A percentile compares a stretch with the other conserved stretches of the same genome.
Evolutionary conservation across 805 yeast species (phyloP).

Genomic region (Wickerhamiella bombiphila): DNA sequence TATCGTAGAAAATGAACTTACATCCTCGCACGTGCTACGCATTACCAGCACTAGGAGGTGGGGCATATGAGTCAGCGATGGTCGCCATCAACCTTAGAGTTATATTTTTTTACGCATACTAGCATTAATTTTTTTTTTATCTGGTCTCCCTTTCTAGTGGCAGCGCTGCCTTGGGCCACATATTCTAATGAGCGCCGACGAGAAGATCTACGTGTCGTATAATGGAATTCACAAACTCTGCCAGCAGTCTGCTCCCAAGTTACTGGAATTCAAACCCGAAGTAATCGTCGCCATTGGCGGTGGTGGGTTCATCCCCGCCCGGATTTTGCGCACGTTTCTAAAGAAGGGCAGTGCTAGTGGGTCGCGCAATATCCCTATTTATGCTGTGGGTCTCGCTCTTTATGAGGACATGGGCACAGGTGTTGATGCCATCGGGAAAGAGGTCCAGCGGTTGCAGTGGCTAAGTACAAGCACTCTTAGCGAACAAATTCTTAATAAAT

Average conservation of each 20-base stretch:
- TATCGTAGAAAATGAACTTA: too few relatives aligned
- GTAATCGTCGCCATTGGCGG: slow-evolving; percentile 89
- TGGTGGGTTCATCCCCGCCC: slow-evolving; percentile 95
- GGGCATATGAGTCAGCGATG: too few relatives aligned
- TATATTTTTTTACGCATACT: too few relatives aligned
- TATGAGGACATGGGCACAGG: slow-evolving; percentile 62
- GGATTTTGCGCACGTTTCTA: slow-evolving; percentile 84
- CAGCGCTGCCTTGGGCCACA: too few relatives aligned
- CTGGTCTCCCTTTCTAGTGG: too few relatives aligned
- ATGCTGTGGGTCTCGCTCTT: slow-evolving; percentile 84
- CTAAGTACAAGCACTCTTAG: slow-evolving; percentile 61
- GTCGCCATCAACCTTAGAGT: too few relatives aligned
- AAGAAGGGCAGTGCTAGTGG: slow-evolving; percentile 51
- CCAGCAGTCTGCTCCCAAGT: slow-evolving; percentile 44
- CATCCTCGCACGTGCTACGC: too few relatives aligned
- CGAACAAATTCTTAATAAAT: slow-evolving; percentile 60
- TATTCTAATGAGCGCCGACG: slow-evolving; percentile 6
- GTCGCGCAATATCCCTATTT: slow-evolving; percentile 63
- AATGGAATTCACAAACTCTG: slow-evolving; percentile 73
- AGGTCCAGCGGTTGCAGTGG: slow-evolving; percentile 84
- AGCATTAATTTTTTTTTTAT: too few relatives aligned
- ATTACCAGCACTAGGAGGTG: too few relatives aligned
- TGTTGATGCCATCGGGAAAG: slow-evolving; percentile 53
- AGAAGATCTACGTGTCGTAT: slow-evolving; percentile 49
- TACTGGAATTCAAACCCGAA: slow-evolving; percentile 62